phyloP scores from a whole-genome alignment of 306 rosid genomes.

The Vigna radiata region DNA sequence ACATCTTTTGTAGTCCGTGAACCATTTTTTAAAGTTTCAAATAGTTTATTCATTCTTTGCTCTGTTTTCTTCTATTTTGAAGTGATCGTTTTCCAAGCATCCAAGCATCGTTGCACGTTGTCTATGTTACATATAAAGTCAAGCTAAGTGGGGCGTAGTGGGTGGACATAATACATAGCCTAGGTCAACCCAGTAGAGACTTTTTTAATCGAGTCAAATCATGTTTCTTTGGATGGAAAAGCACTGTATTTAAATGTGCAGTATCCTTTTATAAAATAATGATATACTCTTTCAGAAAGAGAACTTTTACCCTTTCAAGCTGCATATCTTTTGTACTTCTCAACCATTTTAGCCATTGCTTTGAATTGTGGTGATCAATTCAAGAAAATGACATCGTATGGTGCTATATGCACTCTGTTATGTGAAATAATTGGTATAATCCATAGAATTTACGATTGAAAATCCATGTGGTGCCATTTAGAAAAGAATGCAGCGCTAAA shows the following conservation, averaged over 20 bases:
- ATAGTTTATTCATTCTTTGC: slow-evolving; percentile 11
- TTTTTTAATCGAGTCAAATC: slow-evolving; percentile 54
- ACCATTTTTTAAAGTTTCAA: background rate
- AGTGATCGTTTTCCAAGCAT: background rate
- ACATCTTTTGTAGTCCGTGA: slow-evolving; percentile 19
- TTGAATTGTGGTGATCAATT: slow-evolving; percentile 19
- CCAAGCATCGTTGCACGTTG: background rate
- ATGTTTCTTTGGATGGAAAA: slow-evolving; percentile 41
- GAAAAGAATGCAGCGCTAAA: slow-evolving; percentile 47
- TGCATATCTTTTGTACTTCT: background rate
- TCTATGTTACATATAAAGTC: background rate
- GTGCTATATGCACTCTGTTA: slow-evolving; percentile 25
- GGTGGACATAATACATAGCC: slow-evolving; percentile 35
- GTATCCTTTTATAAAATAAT: too few relatives aligned
- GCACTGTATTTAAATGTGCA: background rate
- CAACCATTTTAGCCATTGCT: slow-evolving; percentile 14
- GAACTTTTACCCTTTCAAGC: background rate
- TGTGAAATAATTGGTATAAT: slow-evolving; percentile 20
- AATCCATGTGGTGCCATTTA: slow-evolving; percentile 49
- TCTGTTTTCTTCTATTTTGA: slow-evolving; percentile 12
- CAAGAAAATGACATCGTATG: background rate
- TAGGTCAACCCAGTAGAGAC: slow-evolving; percentile 52
- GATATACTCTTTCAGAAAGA: too few relatives aligned
- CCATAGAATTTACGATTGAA: slow-evolving; percentile 14
- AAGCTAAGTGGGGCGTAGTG: slow-evolving; percentile 36